These are phyloP conservation scores for Aegilops sharonensis DNA, from an alignment of 176 grass and related monocot species.

Conservation along the genomic window DNA sequence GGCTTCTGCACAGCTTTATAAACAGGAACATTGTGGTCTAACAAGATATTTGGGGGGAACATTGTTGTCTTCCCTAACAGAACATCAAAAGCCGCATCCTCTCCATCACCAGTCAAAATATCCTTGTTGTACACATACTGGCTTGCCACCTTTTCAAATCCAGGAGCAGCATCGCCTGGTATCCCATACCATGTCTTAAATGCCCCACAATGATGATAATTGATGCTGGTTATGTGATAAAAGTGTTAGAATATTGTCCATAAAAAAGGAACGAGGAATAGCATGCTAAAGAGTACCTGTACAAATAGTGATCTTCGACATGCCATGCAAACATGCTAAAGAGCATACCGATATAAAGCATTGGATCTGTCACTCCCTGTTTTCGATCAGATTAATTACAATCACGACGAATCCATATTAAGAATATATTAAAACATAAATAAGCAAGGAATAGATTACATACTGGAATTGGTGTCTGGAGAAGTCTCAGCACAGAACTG, in stretches of 20 bases:
- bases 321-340: constrained; percentile 99
- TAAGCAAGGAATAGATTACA: constrained; percentile 31
- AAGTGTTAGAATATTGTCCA: constrained; percentile 14
- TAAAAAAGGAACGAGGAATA: background rate
- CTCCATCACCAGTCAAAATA: constrained; percentile 72
- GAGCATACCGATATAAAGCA: constrained; percentile 99
- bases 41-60: constrained; percentile 87
- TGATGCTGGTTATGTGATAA: constrained; percentile 61
- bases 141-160: constrained; percentile 75
- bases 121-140: constrained; percentile 79
- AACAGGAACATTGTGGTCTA: constrained; percentile 82
- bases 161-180: constrained; percentile 81
- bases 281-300: constrained; percentile 51
- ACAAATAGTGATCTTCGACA: constrained; percentile 98
- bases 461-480: constrained; percentile 73
- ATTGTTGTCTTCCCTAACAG: constrained; percentile 94
- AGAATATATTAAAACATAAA: background rate
- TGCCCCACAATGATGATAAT: constrained; percentile 97
- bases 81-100: constrained; percentile 94
- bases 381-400: constrained; percentile 31
- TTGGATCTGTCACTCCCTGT: constrained; percentile 99
- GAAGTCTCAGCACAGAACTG: constrained; percentile 80
- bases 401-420: background rate
- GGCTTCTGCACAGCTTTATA: constrained; percentile 94
- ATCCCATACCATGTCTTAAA: constrained; percentile 99